These are phyloP conservation scores for Russula lepida DNA, from an alignment of 768 basidiomycete genomes.

Conservation along the genomic window DNA sequence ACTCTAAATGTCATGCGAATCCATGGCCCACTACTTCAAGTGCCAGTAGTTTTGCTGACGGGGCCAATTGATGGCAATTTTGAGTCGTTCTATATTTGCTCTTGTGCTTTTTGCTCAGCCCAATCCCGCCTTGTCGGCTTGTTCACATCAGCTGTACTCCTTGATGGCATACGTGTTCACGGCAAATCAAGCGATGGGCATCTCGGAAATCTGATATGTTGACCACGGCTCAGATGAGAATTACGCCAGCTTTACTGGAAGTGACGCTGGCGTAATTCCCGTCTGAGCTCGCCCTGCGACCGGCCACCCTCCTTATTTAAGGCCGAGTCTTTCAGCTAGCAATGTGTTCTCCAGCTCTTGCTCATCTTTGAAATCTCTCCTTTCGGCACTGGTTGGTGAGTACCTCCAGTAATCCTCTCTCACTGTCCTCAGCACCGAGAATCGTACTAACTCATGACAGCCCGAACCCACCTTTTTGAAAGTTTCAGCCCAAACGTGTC, in stretches of 20 bases:
- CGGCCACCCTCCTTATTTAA: background rate
- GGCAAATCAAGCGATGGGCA: background rate
- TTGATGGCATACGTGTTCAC: background rate
- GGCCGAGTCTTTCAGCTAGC: background rate
- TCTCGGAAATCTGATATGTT: no score
- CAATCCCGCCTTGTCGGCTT: no score
- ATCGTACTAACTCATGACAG: background rate
- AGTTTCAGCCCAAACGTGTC: background rate
- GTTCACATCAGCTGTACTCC: no score
- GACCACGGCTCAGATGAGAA: no score
- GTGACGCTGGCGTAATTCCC: no score
- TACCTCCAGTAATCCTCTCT: background rate
- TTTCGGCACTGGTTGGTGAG: conserved; percentile 7
- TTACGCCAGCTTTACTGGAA: no score
- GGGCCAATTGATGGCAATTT: no score
- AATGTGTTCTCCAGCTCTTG: background rate
- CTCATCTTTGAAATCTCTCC: background rate
- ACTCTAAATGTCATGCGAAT: no score
- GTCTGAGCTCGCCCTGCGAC: background rate
- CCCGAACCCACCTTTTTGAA: background rate
- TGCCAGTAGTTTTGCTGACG: no score
- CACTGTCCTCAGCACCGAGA: background rate
- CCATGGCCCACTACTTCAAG: no score
- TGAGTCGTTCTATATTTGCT: no score
- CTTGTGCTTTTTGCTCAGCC: no score